These are phyloP conservation scores for Didymella sp. DNA, from an alignment of 2,329 filamentous ascomycete genomes.

Conservation along the genomic window DNA sequence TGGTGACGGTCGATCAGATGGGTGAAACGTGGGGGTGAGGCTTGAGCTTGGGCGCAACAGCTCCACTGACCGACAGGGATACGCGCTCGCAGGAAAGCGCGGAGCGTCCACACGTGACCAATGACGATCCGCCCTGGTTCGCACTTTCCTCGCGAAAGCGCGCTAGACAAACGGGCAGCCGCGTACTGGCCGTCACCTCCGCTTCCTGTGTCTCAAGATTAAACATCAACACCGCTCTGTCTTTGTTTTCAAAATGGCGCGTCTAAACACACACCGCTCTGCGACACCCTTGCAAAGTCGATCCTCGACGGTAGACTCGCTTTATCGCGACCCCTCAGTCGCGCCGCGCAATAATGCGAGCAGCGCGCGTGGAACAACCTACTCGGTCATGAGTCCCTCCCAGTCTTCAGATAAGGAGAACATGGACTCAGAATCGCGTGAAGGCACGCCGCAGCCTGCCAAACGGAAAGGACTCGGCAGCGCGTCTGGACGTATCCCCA, in stretches of 20 bases:
- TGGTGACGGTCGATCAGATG: constrained; percentile 6
- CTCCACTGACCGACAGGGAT: constrained; percentile 23
- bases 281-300: constrained; percentile 40
- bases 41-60: constrained; percentile 9
- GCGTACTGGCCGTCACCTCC: constrained; percentile 13
- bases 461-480: constrained; percentile 56
- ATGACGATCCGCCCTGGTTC: constrained; percentile 16
- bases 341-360: constrained; percentile 22
- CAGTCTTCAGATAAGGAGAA: constrained; percentile 57
- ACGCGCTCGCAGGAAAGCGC: constrained; percentile 21
- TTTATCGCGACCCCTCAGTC: constrained; percentile 49
- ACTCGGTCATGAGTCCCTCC: constrained; percentile 44
- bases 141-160: constrained; percentile 28
- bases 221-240: constrained; percentile 13
- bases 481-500: constrained; percentile 44
- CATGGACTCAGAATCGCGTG: constrained; percentile 36
- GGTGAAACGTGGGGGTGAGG: constrained; percentile 18
- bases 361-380: constrained; percentile 35
- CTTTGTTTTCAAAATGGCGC: constrained; percentile 40
- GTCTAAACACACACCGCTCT: constrained; percentile 44
- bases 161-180: constrained; percentile 28
- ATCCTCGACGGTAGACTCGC: constrained; percentile 42
- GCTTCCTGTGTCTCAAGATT: neutral
- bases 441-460: constrained; percentile 33
- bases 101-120: constrained; percentile 27